Evolutionary conservation across 257 asterid species (phyloP), one percentile per base, ranked within the genome.

Genomic region (Solanum appendiculatum): DNA sequence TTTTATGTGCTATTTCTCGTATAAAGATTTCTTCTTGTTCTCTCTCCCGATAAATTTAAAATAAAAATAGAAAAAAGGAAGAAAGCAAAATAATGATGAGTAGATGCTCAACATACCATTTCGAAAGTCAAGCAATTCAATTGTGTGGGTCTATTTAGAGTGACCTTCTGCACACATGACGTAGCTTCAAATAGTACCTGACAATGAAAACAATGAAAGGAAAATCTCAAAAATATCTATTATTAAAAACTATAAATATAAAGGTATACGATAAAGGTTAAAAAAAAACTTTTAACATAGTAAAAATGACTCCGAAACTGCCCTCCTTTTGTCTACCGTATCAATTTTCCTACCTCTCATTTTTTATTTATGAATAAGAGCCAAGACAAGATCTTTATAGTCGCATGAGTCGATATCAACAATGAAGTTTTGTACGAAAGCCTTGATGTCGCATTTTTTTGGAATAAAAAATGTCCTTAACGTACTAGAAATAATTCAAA

Each of bases 41-140:
- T 31, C 40, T 69, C 13, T 69, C 40, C 36, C 21, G 5, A 27
- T 12, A 25, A 12, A 6, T 69, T 69, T 3, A 11, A 74, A 21
- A 60, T 3, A 9, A 21, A 20, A 3, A 40, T 7, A 42, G 5
- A 75, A 13, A 11, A 75, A 11, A 6, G 4, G 6, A 39, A 39
- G 3, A 75, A 40, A 75, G 23, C 2, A 40, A 33, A n/a, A 75
- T 7, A 75, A 40, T 40, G 23, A 42, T 23, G 4, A 20, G 18
- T 21, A 73, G 31, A 36, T 25, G 16, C 48, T 77, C 83, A 42
- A 40, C 23, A 21, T 86, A 86, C 88, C 88, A 86, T 86, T 40
- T 86, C 80, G 20, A 75, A 46, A 56, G 88, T 86, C 36, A 86
- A 84, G 80, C 86, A 60, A 60, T 86, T 78, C 81, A 78, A 42